These are phyloP conservation scores for Macrolepiota fuliginosa DNA, from an alignment of 768 basidiomycete genomes.

Conservation along the genomic window DNA sequence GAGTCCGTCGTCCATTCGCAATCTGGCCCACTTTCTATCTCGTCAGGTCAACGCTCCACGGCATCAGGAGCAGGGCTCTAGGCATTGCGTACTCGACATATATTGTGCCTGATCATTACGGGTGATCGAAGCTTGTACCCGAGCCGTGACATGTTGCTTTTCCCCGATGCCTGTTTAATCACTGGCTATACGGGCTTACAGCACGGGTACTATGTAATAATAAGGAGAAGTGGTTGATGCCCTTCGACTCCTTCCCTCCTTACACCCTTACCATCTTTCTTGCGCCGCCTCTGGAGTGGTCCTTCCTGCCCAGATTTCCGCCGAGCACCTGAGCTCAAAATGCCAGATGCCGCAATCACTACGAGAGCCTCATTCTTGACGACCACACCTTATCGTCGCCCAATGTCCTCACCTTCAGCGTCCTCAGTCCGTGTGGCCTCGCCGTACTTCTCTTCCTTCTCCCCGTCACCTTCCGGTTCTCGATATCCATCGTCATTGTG, in stretches of 20 bases:
- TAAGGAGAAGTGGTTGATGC: neutral
- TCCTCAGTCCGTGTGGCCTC: neutral
- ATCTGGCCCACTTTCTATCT: neutral
- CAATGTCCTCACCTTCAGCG: neutral
- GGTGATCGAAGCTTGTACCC: neutral
- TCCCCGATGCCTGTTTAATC: neutral
- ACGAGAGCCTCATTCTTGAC: neutral
- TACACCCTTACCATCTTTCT: neutral
- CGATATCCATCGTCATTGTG: neutral
- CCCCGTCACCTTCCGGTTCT: neutral
- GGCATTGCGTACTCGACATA: neutral
- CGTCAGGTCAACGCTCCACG: neutral
- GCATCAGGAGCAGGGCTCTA: neutral
- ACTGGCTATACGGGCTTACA: conserved; percentile 7
- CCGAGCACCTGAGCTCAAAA: neutral
- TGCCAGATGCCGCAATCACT: neutral
- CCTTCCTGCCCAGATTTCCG: neutral
- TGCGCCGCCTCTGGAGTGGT: neutral
- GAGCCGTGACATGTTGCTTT: neutral
- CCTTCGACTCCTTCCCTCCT: neutral
- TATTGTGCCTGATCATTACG: conserved; percentile 3
- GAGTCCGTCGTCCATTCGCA: neutral
- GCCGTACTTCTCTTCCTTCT: neutral
- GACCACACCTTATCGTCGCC: neutral
- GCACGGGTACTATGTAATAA: conserved; percentile 1